Evolutionary conservation across 345 rosid genomes (phyloP), one percentile per base, ranked within the genome.

Genomic region (Dipteronia sinensis): DNA sequence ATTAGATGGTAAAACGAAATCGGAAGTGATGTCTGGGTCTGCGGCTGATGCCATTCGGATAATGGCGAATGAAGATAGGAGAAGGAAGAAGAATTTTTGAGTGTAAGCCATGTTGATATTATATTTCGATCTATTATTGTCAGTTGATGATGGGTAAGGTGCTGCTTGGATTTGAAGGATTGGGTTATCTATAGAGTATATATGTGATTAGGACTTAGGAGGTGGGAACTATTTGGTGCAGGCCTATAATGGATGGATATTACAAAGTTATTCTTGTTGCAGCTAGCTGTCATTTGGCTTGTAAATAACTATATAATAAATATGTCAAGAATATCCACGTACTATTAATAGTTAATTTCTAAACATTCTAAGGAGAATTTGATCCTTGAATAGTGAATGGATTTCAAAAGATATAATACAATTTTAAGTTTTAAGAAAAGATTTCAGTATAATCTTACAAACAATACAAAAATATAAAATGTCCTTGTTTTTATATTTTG

Each of bases 1-100:
- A 4, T 63, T 71, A 17, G 81, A 4, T 6, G 86, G 91, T 40
- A 67, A 3, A 6, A 81, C 0, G 46, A 84, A 88, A 47, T 84
- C 89, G 0, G 82, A 53, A 69, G 67, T 25, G 58, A 88, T 78
- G 38, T 88, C 86, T 0, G 88, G 81, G 64, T 88, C 91, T 12
- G 80, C 77, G 1, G 88, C 83, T 20, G 23, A 16, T 10, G 76
- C 78, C 8, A 40, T 16, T 23, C 23, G 75, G 67, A 71, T 10
- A n/a, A 75, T 16, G 46, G 69, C 77, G 11, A 71, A 15, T 8
- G 80, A 74, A 46, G 82, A 81, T 22, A 79, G 22, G 7, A 83
- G 64, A 2, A 86, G 56, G 9, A 61, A 42, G 55, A 77, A 53
- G 73, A 82, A 13, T 20, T 66, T 67, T 6, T 72, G 11, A 29